phyloP scores from a whole-genome alignment of 257 asterid species.

The Fraxinus pennsylvanica region DNA sequence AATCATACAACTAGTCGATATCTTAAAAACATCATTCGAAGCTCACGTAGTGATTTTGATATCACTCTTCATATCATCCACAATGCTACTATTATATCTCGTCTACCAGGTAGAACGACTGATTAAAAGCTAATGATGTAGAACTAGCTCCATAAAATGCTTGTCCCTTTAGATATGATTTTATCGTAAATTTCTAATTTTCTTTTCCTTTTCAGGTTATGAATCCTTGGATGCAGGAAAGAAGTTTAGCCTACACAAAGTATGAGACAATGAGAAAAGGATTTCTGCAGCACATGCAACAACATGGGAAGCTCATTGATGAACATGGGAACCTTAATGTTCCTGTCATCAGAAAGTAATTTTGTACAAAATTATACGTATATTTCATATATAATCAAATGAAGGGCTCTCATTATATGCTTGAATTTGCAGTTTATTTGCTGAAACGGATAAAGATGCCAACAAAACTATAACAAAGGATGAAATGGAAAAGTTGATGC shows the following conservation, averaged over 20 bases:
- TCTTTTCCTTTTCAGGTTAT: neutral
- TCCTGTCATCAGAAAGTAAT: slow-evolving; percentile 34
- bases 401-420: neutral
- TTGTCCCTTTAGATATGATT: neutral
- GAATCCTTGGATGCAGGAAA: slow-evolving; percentile 21
- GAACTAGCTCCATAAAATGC: neutral
- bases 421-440: slow-evolving; percentile 42
- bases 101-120: slow-evolving; percentile 7
- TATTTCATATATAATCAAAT: neutral
- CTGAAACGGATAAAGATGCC: slow-evolving; percentile 37
- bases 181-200: neutral
- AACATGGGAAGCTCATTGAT: slow-evolving; percentile 37
- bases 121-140: neutral
- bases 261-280: slow-evolving; percentile 30
- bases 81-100: neutral
- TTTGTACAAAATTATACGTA: neutral
- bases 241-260: slow-evolving; percentile 13
- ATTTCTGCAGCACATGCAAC: slow-evolving; percentile 35
- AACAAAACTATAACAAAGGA: slow-evolving; percentile 23
- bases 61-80: neutral
- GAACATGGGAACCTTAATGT: slow-evolving; percentile 42
- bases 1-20: slow-evolving; percentile 1
- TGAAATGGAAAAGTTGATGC: slow-evolving; percentile 42
- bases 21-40: neutral
- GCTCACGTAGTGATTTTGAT: neutral